These are phyloP conservation scores for Cajanus cajan DNA, from an alignment of 306 rosid species.

Conservation along the genomic window DNA sequence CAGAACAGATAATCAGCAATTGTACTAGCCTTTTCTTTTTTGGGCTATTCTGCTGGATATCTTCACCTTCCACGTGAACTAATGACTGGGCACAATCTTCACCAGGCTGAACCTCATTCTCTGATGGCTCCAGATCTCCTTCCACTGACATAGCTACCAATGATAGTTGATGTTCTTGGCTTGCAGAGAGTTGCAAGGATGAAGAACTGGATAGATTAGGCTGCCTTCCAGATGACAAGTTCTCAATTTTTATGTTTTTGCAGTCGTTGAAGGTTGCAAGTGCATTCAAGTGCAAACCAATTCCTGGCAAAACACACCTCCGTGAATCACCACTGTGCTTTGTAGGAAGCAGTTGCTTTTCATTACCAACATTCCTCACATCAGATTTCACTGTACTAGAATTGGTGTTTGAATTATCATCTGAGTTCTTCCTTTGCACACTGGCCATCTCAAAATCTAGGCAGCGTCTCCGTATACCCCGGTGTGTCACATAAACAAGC, in stretches of 20 bases:
- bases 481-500: constrained; percentile 61
- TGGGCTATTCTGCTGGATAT: constrained; percentile 68
- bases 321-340: constrained; percentile 48
- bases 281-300: constrained; percentile 86
- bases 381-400: constrained; percentile 46
- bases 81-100: constrained; percentile 61
- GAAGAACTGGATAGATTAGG: constrained; percentile 44
- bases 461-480: constrained; percentile 81
- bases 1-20: constrained; percentile 8
- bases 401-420: constrained; percentile 44
- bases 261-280: constrained; percentile 57
- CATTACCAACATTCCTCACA: constrained; percentile 42
- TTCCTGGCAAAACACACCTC: constrained; percentile 64
- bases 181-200: constrained; percentile 40
- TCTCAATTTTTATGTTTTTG: constrained; percentile 44
- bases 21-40: constrained; percentile 75
- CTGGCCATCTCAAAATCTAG: constrained; percentile 72
- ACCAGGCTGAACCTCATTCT: constrained; percentile 48
- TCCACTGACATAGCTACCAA: constrained; percentile 44
- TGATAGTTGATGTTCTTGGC: constrained; percentile 47
- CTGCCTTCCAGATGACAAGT: constrained; percentile 49
- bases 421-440: constrained; percentile 48
- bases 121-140: constrained; percentile 46
- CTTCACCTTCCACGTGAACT: constrained; percentile 52
- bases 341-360: constrained; percentile 45